These are phyloP conservation scores for Geotrichum fermentans DNA, from an alignment of 1,139 yeast species.

Conservation along the genomic window DNA sequence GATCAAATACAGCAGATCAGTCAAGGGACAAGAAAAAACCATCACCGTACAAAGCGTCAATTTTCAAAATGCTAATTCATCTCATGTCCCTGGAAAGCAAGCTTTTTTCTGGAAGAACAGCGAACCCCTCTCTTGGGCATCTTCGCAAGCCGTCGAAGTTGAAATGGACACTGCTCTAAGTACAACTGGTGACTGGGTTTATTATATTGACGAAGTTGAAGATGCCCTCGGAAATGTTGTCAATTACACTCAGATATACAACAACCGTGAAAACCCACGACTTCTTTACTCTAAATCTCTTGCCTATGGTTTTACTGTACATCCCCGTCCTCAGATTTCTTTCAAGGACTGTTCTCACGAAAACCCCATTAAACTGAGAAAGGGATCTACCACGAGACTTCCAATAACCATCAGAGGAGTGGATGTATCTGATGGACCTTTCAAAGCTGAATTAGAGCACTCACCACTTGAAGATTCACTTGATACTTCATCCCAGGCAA, in stretches of 20 bases:
- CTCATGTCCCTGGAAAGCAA: constrained; percentile 19
- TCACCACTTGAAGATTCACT: constrained; percentile 23
- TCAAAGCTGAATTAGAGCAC: constrained; percentile 29
- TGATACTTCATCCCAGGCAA: constrained; percentile 11
- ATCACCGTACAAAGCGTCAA: constrained; percentile 47
- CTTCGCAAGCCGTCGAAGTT: constrained; percentile 45
- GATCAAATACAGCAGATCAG: constrained; percentile 53
- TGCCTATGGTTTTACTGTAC: constrained; percentile 54
- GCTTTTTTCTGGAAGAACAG: constrained; percentile 36
- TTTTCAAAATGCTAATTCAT: constrained; percentile 34
- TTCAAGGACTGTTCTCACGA: constrained; percentile 38
- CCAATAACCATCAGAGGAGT: constrained; percentile 27
- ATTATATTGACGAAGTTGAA: constrained; percentile 58
- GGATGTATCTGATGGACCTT: constrained; percentile 34
- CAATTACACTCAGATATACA: constrained; percentile 43
- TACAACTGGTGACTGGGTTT: constrained; percentile 57
- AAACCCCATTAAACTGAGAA: constrained; percentile 34
- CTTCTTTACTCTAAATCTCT: constrained; percentile 26
- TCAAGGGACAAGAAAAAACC: constrained; percentile 45
- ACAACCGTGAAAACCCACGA: constrained; percentile 34
- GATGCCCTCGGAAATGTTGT: constrained; percentile 74
- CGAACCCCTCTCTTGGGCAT: constrained; percentile 50
- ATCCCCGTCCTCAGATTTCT: constrained; percentile 53
- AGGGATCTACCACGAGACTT: constrained; percentile 30
- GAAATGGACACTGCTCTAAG: constrained; percentile 47